Evolutionary conservation across 129 eudicot species (phyloP).

Genomic region (Tagetes patula): DNA sequence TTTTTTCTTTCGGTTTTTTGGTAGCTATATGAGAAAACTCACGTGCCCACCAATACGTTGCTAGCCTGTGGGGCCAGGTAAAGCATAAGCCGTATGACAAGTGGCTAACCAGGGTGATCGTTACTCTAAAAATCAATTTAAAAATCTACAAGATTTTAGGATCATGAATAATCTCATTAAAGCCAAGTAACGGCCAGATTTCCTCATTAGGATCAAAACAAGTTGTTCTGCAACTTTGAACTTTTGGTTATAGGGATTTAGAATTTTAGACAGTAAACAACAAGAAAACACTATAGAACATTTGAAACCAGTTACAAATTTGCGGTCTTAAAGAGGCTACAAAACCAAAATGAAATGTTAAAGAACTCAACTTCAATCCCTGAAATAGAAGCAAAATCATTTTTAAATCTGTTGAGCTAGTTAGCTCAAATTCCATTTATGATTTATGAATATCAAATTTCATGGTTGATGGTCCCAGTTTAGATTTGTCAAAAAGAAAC

Average conservation of each 20-base stretch:
- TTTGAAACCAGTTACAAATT: neutral
- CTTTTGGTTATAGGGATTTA: neutral
- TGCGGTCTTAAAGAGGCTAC: neutral
- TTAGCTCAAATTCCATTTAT: neutral
- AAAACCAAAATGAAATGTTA: neutral
- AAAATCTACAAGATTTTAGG: neutral
- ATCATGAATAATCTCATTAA: neutral
- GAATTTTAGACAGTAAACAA: neutral
- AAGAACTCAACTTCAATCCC: neutral
- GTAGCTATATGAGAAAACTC: neutral
- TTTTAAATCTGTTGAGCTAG: neutral
- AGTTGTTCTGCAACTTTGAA: neutral
- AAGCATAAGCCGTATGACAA: neutral
- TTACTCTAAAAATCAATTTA: neutral
- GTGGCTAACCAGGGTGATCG: neutral
- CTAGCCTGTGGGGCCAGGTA: neutral
- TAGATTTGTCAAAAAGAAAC: neutral
- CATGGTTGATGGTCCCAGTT: neutral
- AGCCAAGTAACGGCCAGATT: neutral
- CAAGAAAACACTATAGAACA: conserved; percentile 1
- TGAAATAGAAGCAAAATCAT: conserved; percentile 7
- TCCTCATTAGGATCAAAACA: neutral
- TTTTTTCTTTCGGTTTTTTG: neutral
- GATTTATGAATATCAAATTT: neutral
- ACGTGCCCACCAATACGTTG: neutral